Conservation (phyloP, 306 rosid genomes). For the Quercus bicolor region DNA sequence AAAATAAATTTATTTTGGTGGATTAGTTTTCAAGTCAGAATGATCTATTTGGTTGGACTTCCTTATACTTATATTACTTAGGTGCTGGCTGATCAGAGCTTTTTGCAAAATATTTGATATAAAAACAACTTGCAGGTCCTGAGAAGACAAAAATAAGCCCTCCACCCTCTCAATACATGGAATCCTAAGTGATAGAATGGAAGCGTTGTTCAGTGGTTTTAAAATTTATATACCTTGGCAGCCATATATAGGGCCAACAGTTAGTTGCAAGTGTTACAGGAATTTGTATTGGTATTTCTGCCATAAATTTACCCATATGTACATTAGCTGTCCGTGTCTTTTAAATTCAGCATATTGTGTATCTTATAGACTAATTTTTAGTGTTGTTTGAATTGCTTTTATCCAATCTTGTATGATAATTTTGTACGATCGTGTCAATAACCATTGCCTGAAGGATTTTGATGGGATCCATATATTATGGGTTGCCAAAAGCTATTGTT, state of each 20-base stretch:
- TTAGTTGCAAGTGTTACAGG: conserved; percentile 24
- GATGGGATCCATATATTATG: not conserved
- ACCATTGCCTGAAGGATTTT: not conserved
- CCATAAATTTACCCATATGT: conserved; percentile 35
- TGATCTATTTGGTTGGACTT: not conserved
- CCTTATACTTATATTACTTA: not conserved
- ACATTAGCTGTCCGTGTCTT: conserved; percentile 24
- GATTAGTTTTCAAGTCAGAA: not conserved
- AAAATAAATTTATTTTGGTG: not conserved
- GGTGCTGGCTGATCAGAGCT: not conserved
- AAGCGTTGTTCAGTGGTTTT: conserved; percentile 21
- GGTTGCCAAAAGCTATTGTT: no score
- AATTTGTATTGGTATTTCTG: conserved; percentile 28
- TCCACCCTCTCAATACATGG: conserved; percentile 89
- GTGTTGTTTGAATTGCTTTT: conserved; percentile 8
- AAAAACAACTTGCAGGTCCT: conserved; percentile 50
- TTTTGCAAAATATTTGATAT: conserved; percentile 19
- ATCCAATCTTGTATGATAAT: conserved; percentile 1
- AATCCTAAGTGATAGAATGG: conserved; percentile 43
- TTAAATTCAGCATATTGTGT: conserved; percentile 19
- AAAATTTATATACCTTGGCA: conserved; percentile 27
- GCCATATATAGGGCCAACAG: conserved; percentile 29
- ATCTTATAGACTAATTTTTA: conserved; percentile 12
- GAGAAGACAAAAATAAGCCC: conserved; percentile 85
- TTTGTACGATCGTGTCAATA: not conserved